Evolutionary conservation across 768 basidiomycete genomes (phyloP).

Genomic region (Tylopilus intermedius): DNA sequence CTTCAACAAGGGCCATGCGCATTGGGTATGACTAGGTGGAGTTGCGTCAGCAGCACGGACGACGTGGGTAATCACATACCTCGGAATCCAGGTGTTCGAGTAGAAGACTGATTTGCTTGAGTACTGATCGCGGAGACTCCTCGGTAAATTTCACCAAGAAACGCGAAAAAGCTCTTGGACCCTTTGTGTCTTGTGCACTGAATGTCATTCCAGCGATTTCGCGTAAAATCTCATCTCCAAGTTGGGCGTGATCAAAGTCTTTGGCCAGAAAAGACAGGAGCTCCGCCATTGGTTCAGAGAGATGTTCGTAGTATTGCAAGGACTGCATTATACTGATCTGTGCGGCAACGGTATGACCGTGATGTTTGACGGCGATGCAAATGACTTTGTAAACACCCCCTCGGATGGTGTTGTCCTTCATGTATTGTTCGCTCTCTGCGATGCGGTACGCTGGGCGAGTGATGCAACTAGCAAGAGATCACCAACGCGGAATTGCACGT

Average conservation of each 20-base stretch:
- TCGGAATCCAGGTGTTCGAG: constrained; percentile 88
- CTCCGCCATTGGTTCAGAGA: constrained; percentile 92
- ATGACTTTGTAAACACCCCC: constrained; percentile 82
- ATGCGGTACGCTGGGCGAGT: constrained; percentile 85
- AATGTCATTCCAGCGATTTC: constrained; percentile 81
- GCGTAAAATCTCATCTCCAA: constrained; percentile 87
- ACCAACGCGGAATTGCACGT: neutral
- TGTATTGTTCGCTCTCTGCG: constrained; percentile 79
- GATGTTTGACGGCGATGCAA: constrained; percentile 87
- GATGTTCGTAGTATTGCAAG: constrained; percentile 90
- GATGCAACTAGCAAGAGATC: constrained; percentile 58
- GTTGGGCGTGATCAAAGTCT: constrained; percentile 83
- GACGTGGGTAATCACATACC: constrained; percentile 37
- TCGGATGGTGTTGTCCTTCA: constrained; percentile 73
- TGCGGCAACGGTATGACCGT: constrained; percentile 75
- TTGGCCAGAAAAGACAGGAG: constrained; percentile 72
- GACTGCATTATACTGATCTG: constrained; percentile 90
- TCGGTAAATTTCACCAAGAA: constrained; percentile 84
- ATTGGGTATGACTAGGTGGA: constrained; percentile 80
- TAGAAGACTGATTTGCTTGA: constrained; percentile 87
- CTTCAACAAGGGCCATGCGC: constrained; percentile 90
- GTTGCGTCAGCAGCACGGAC: neutral
- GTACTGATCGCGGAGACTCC: constrained; percentile 67
- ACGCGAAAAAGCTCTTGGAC: constrained; percentile 75
- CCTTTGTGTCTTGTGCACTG: constrained; percentile 78